These are phyloP conservation scores for Leptosphaerulina australis DNA, from an alignment of 2,329 filamentous ascomycete species.

Conservation along the genomic window DNA sequence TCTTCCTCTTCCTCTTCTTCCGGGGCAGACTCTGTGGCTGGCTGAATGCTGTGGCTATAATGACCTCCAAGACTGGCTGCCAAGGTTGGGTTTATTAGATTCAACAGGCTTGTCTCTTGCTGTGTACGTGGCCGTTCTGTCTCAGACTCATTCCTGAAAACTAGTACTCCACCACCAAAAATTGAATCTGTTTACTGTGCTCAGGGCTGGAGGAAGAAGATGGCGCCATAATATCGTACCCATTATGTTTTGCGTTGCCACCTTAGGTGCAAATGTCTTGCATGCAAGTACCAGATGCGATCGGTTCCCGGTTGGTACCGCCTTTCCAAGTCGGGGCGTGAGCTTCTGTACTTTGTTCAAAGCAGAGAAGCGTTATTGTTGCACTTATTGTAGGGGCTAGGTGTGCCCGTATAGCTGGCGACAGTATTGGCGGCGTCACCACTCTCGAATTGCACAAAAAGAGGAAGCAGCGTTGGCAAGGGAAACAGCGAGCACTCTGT, in stretches of 20 bases:
- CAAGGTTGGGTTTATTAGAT: constrained; percentile 15
- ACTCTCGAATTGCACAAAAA: neutral
- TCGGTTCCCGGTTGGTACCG: neutral
- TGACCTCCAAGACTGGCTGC: neutral
- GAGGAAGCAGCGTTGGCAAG: neutral
- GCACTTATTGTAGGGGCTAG: neutral
- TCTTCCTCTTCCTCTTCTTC: neutral
- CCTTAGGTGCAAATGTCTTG: neutral
- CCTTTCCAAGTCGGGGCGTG: neutral
- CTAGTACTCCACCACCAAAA: neutral
- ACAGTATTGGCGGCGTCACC: neutral
- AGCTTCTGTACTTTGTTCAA: neutral
- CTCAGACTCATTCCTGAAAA: neutral
- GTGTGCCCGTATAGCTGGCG: neutral
- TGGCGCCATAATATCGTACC: neutral
- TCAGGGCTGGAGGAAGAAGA: neutral
- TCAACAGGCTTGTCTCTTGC: constrained; percentile 14
- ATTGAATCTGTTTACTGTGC: neutral
- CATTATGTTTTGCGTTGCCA: neutral
- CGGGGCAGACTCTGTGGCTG: neutral
- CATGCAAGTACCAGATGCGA: neutral
- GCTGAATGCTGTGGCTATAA: neutral
- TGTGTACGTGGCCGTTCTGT: constrained; percentile 12
- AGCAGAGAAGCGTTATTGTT: neutral
- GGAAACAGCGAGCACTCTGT: neutral